A percentile compares a stretch with the other conserved stretches of the same genome.
These are phyloP conservation scores for Jasminum sambac DNA, from an alignment of 257 asterid genomes.

Conservation along the genomic window DNA sequence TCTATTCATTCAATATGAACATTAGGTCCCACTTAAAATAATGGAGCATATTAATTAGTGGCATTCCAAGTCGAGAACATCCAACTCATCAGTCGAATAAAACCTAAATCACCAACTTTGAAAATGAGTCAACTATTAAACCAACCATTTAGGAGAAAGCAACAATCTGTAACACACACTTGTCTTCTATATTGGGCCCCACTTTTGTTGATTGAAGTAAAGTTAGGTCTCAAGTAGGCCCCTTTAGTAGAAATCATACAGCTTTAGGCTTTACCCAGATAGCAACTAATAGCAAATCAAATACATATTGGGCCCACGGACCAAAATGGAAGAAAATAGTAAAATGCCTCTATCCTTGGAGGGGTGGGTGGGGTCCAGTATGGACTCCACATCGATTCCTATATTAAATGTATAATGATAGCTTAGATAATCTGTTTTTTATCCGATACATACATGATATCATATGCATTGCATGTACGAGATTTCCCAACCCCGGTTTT, in stretches of 20 bases:
- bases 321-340: background rate
- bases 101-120: constrained; percentile 13
- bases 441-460: too few relatives aligned
- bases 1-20: background rate
- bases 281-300: background rate
- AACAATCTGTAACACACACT: constrained; percentile 23
- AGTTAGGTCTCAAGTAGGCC: constrained; percentile 27
- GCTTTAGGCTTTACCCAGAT: background rate
- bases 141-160: background rate
- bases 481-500: too few relatives aligned
- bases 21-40: background rate
- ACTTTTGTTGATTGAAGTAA: constrained; percentile 18
- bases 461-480: too few relatives aligned
- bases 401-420: too few relatives aligned
- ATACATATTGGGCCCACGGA: background rate
- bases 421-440: too few relatives aligned
- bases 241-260: constrained; percentile 6
- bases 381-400: too few relatives aligned
- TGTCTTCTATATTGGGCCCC: constrained; percentile 20
- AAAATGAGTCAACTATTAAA: background rate
- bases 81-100: background rate
- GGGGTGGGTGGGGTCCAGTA: too few relatives aligned
- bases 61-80: constrained; percentile 17
- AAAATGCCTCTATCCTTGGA: background rate
- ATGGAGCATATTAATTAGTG: constrained; percentile 1